Percentiles rank a stretch among this genome's conserved stretches.
These are phyloP conservation scores for Fusarium heterosporum DNA, from an alignment of 2,329 filamentous ascomycete genomes.

Conservation along the genomic window DNA sequence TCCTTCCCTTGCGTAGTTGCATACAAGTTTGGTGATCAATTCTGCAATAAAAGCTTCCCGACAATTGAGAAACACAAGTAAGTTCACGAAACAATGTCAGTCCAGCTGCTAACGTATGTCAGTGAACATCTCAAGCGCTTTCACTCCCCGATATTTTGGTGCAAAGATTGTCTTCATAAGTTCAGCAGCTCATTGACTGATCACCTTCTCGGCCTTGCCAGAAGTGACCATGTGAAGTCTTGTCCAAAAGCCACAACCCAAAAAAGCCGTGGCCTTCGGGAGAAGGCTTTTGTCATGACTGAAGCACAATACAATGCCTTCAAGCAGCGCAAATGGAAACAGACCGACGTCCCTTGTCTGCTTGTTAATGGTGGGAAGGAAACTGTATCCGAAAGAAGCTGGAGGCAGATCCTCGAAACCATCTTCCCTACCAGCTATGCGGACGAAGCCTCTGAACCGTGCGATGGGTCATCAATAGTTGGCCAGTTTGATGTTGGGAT, in stretches of 20 bases:
- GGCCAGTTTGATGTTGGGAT: background rate
- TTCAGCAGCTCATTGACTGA: background rate
- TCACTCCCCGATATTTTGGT: background rate
- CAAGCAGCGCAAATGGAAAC: background rate
- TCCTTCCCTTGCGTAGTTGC: background rate
- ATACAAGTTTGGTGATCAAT: background rate
- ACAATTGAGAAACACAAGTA: constrained; percentile 21
- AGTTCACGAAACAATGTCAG: accelerated
- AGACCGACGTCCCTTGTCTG: background rate
- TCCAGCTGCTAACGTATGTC: background rate
- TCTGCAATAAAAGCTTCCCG: background rate
- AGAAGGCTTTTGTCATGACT: background rate
- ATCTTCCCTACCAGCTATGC: background rate
- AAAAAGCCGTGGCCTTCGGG: background rate
- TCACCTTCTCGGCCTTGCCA: accelerated
- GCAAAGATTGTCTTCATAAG: constrained; percentile 11
- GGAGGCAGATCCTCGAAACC: constrained; percentile 17
- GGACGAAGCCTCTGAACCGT: background rate
- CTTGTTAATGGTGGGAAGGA: background rate
- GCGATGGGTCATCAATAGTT: background rate
- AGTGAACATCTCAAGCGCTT: constrained; percentile 17
- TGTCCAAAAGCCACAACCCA: background rate
- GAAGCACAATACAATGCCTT: background rate
- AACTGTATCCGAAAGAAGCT: background rate
- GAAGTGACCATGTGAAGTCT: accelerated